Evolutionary conservation across 306 rosid species (phyloP), one percentile per base, ranked within the genome.

Genomic region (Trifolium pratense): DNA sequence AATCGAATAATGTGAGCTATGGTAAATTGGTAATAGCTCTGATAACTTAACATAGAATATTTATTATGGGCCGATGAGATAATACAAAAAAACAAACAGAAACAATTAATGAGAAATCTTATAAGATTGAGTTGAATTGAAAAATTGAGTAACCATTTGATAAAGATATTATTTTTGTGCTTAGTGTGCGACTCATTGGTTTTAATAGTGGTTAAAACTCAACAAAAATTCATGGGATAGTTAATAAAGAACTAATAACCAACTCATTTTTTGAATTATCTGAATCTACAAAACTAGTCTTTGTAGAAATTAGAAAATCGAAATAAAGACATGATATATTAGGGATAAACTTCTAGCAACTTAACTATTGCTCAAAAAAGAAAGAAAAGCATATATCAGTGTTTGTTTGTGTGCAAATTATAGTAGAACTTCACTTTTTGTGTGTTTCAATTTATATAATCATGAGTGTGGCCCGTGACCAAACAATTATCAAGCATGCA

Each of bases 1-100:
- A 81, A 75, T 78, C 34, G 25, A 73, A 75, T 17, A 66, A 81
- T 71, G 73, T 83, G 64, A 80, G 85, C 51, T 42, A 71, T 78
- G 45, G 75, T n/a, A n/a, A n/a, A n/a, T n/a, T n/a, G n/a, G n/a
- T 80, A 79, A 75, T 46, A 45, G 48, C 46, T 57, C 36, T 51
- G 12, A 65, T 61, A 52, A 60, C 11, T 32, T 49, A 9, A 9
- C 49, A 53, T 51, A 64, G 68, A 53, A 56, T 37, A 29, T 37
- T 51, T 56, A 55, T 29, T 18, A 75, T 39, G 18, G 45, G 65
- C 14, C 16, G 48, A 67, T 49, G 34, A 66, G 45, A 40, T 29
- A 26, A 67, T 23, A 52, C 18, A 57, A 57, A 15, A 75, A 21
- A 53, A 75, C 36, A 71, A 12, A 23, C 6, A 39, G 14, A 76